Evolutionary conservation across 768 basidiomycete species (phyloP), one percentile per base, ranked within the genome.

Genomic region (Kwoniella sp.): DNA sequence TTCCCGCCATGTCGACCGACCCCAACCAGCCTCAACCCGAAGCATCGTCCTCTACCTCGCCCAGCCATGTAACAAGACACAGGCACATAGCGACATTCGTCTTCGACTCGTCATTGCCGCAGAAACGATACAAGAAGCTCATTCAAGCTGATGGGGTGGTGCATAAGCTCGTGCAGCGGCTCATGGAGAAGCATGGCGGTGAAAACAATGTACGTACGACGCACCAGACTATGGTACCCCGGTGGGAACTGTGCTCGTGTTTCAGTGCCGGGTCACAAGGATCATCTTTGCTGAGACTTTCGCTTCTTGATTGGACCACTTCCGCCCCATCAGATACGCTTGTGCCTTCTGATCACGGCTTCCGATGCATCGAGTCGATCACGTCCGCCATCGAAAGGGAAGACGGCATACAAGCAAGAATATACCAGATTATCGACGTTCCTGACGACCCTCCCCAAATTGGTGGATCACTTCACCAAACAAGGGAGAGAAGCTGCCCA

Each of bases 121-220:
- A 71, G 34, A 54, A 66, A 20, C 52, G 53, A 13, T 77, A 66
- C 62, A 51, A 45, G 48, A 68, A 66, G 63, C 71, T 77, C 31
- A 66, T 72, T 23, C 68, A 74, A 47, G 31, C 61, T 9, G 66
- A 73, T 11, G 75, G 75, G 20, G 66, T 71, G 2, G 65, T 77
- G 13, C 75, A 77, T 47, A 58, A 67, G 28, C 52, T 77, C 26
- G 68, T 74, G 17, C 71, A 74, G 60, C 53, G 75, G 15, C 51
- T 77, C 8, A 66, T 74, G 69, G 75, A 77, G 64, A 77, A 74
- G 58, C 70, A 74, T 61, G 67, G 65, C 2, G 61, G 62, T 13
- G 73, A 71, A 23, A 63, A 51, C 8, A 55, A 71, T 38, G 75
- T 77, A 38, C 31, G 73, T 67, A 2, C 31, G 15, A 15, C 26